Conservation (phyloP, 176 grass and related monocot genomes). For the Triticum monococcum region DNA sequence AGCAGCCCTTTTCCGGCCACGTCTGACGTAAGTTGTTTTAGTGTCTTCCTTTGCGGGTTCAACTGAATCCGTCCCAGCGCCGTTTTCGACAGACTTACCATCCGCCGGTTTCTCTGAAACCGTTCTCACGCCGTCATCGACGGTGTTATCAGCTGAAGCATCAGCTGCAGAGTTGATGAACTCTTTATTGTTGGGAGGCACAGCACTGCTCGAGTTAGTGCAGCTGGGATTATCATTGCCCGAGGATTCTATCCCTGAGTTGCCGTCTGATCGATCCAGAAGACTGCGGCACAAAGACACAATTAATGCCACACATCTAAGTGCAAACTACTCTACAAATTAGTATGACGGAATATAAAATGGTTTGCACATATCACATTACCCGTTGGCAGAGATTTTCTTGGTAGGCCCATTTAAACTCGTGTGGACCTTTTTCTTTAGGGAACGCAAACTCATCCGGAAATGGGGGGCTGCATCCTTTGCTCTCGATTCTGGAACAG, state of each 20-base stretch:
- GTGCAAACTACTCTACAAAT: neutral
- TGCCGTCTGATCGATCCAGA: constrained; percentile 43
- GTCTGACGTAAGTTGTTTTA: constrained; percentile 5
- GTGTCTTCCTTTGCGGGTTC: constrained; percentile 6
- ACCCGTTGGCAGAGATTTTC: constrained; percentile 49
- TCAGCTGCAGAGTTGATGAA: neutral
- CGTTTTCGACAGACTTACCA: constrained; percentile 31
- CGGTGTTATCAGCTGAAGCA: neutral
- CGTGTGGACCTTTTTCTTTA: constrained; percentile 4
- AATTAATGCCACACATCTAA: neutral
- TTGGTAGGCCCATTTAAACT: constrained; percentile 39
- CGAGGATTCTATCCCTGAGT: constrained; percentile 57
- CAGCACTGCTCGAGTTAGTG: constrained; percentile 48
- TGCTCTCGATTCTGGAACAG: constrained; percentile 30
- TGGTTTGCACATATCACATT: constrained; percentile 14
- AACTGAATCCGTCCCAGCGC: constrained; percentile 15
- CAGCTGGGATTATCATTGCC: constrained; percentile 48
- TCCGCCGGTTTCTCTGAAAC: neutral
- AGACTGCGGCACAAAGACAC: constrained; percentile 42
- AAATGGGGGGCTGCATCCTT: neutral
- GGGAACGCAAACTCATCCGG: neutral
- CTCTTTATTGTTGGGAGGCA: neutral
- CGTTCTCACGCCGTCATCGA: neutral
- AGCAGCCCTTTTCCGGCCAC: constrained; percentile 48
- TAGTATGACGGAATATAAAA: neutral